A percentile compares a stretch with the other conserved stretches of the same genome.
Evolutionary conservation across 371 early-diverging fungal species (phyloP).

Genomic region (Cladochytrium tenue): DNA sequence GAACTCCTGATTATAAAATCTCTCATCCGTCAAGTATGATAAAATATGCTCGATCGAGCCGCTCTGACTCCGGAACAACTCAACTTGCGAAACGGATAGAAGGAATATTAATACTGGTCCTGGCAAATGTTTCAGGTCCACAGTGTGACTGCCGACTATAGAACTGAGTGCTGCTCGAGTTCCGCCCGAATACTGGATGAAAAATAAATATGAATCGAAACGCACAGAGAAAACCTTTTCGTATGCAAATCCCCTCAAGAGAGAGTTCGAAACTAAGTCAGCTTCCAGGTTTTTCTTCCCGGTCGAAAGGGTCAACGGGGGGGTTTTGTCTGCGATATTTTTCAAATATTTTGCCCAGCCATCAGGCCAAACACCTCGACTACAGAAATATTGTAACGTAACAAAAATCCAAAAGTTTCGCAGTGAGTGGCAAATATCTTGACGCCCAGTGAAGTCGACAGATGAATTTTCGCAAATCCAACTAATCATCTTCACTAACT

Average conservation of each 20-base stretch:
- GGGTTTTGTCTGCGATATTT: constrained; percentile 81
- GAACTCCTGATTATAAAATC: constrained; percentile 71
- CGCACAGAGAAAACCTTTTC: constrained; percentile 48
- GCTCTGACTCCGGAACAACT: constrained; percentile 71
- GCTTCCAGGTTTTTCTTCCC: constrained; percentile 77
- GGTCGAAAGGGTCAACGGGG: constrained; percentile 71
- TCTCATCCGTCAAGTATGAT: constrained; percentile 83
- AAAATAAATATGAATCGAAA: neutral
- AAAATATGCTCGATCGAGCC: constrained; percentile 70
- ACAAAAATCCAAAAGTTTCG: constrained; percentile 90
- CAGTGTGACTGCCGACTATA: constrained; percentile 50
- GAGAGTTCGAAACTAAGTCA: constrained; percentile 86
- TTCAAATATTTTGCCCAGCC: constrained; percentile 68
- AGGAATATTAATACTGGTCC: constrained; percentile 80
- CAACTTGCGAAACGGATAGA: constrained; percentile 81
- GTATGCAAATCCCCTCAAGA: constrained; percentile 69
- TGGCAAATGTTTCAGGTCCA: constrained; percentile 67
- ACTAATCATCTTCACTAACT: constrained; percentile 31
- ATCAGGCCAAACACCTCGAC: constrained; percentile 78
- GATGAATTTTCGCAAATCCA: constrained; percentile 32
- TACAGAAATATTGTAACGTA: constrained; percentile 73
- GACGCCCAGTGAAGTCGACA: constrained; percentile 20
- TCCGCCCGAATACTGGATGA: constrained; percentile 36
- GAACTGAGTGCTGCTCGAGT: constrained; percentile 40
- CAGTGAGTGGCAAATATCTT: constrained; percentile 71